Conservation (phyloP, 805 yeast genomes). For the Isabelozyma gotoi region DNA sequence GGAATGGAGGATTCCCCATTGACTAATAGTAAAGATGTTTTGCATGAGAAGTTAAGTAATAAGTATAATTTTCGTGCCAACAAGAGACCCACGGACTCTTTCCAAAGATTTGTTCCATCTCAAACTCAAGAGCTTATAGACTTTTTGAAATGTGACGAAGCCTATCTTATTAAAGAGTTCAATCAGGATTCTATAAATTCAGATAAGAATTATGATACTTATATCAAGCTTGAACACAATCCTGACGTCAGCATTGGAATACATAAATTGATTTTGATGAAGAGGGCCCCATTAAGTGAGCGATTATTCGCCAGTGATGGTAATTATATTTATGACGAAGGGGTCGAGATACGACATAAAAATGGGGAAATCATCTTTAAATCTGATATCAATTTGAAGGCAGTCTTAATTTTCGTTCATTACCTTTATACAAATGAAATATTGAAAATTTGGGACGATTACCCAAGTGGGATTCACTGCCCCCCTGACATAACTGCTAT, state of each 20-base stretch:
- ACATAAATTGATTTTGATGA: slow-evolving; percentile 30
- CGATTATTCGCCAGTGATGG: slow-evolving; percentile 20
- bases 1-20: too few species aligned
- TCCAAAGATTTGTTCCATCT: slow-evolving; percentile 8
- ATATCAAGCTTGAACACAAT: slow-evolving; percentile 20
- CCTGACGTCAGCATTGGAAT: slow-evolving; percentile 30
- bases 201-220: slow-evolving; percentile 36
- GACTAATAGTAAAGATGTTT: neutral
- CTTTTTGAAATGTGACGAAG: slow-evolving; percentile 3
- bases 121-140: slow-evolving; percentile 5
- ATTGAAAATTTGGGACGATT: slow-evolving; percentile 48
- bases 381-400: slow-evolving; percentile 25
- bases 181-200: slow-evolving; percentile 2
- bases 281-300: slow-evolving; percentile 28
- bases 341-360: slow-evolving; percentile 20
- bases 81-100: slow-evolving; percentile 13
- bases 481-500: slow-evolving; percentile 28
- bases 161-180: slow-evolving; percentile 1
- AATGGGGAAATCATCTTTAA: slow-evolving; percentile 16
- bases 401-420: slow-evolving; percentile 43
- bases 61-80: slow-evolving; percentile 12
- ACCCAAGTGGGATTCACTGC: slow-evolving; percentile 19
- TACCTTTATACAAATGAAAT: slow-evolving; percentile 49
- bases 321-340: slow-evolving; percentile 22
- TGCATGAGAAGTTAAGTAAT: slow-evolving; percentile 9